A percentile compares a stretch with the other conserved stretches of the same genome.
These are phyloP conservation scores for Talaromyces atroroseus DNA, from an alignment of 2,329 filamentous ascomycete genomes.

Conservation along the genomic window DNA sequence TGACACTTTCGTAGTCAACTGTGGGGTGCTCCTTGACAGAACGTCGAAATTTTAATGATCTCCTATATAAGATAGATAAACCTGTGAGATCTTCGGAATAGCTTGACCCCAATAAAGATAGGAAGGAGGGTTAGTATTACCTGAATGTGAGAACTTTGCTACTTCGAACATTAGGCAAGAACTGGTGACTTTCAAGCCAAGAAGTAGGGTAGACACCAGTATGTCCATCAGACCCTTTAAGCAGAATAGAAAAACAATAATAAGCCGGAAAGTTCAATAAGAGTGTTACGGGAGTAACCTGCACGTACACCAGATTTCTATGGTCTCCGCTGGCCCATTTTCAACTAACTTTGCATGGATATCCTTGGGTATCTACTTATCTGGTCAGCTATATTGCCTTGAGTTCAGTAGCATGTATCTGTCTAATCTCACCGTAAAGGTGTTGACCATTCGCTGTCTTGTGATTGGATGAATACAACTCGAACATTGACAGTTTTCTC, in stretches of 20 bases:
- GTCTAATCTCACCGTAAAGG: conserved; percentile 52
- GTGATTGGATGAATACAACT: conserved; percentile 65
- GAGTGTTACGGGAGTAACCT: neutral
- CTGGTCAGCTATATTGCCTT: conserved; percentile 13
- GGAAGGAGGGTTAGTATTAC: conserved; percentile 19
- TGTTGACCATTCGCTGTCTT: conserved; percentile 63
- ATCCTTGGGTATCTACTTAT: conserved; percentile 43
- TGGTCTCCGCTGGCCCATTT: conserved; percentile 34
- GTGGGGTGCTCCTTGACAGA: conserved; percentile 49
- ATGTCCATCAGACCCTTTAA: conserved; percentile 63
- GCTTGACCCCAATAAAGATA: neutral
- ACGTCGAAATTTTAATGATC: conserved; percentile 33
- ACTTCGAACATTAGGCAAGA: conserved; percentile 24
- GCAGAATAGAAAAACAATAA: neutral
- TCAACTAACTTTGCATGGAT: conserved; percentile 33
- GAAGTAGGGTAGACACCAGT: conserved; percentile 60
- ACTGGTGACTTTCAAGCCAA: conserved; percentile 52
- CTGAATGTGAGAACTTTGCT: conserved; percentile 16
- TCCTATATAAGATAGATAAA: conserved; percentile 18
- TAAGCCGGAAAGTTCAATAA: neutral
- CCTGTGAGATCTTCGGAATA: neutral
- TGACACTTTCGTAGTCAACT: conserved; percentile 57
- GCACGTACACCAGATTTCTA: conserved; percentile 46
- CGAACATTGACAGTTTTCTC: conserved; percentile 67
- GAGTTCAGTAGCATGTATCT: neutral